Percentiles rank a stretch among this genome's conserved stretches.
Evolutionary conservation across 352 stramenopile genomes (phyloP).

Genomic region (Phytophthora brassicae): DNA sequence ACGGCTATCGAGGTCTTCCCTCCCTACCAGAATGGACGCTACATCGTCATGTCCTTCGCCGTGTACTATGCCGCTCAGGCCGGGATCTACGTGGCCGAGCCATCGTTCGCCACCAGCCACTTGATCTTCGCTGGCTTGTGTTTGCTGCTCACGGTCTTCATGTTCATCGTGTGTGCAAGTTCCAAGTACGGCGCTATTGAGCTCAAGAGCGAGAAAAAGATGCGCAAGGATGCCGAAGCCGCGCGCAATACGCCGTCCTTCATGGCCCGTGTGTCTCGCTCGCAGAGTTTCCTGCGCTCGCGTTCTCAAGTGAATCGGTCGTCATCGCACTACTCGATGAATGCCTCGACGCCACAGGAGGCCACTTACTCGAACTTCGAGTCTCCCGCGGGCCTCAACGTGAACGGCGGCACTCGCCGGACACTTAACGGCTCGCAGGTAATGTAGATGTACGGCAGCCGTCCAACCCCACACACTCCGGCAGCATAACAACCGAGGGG

Average conservation of each 20-base stretch:
- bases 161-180: conserved; percentile 82
- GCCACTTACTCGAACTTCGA: conserved; percentile 83
- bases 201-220: conserved; percentile 84
- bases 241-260: conserved; percentile 51
- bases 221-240: conserved; percentile 58
- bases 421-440: conserved; percentile 39
- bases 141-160: conserved; percentile 49
- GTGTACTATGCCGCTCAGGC: conserved; percentile 64
- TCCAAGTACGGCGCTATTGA: conserved; percentile 83
- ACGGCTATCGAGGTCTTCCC: conserved; percentile 85
- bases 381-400: conserved; percentile 47
- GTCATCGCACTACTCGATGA: conserved; percentile 54
- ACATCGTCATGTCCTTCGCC: conserved; percentile 68
- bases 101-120: conserved; percentile 65
- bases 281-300: conserved; percentile 81
- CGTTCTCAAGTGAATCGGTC: conserved; percentile 51
- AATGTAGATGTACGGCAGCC: conserved; percentile 17
- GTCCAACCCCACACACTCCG: not conserved
- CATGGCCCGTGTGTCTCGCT: conserved; percentile 59
- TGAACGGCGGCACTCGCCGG: conserved; percentile 30
- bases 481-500: not conserved
- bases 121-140: conserved; percentile 76
- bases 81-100: conserved; percentile 56
- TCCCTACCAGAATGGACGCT: conserved; percentile 51
- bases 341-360: conserved; percentile 50